phyloP scores from a whole-genome alignment of 2,329 filamentous ascomycete genomes.

The Penicillium sp. region DNA sequence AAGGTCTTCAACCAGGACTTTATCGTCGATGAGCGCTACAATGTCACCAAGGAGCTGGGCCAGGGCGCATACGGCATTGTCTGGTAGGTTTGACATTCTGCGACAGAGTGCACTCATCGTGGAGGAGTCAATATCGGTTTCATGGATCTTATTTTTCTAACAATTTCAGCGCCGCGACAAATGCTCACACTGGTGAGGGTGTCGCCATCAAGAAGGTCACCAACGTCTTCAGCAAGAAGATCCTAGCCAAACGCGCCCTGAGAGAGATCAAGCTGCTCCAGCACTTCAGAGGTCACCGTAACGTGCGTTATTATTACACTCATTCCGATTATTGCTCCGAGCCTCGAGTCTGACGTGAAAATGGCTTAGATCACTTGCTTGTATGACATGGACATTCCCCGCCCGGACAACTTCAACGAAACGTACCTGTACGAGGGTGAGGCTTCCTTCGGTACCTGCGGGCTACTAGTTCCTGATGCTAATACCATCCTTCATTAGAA shows the following conservation, averaged over 20 bases:
- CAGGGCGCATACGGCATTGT: slow-evolving; percentile 98
- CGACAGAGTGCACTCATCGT: no score
- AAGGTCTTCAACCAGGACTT: slow-evolving; percentile 99
- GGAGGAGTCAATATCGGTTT: slow-evolving; percentile 8
- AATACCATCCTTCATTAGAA: no score
- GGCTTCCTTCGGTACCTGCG: no score
- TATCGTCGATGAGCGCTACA: slow-evolving; percentile 94
- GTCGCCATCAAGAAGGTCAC: slow-evolving; percentile 99
- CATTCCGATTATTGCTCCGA: no score
- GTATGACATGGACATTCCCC: slow-evolving; percentile 98
- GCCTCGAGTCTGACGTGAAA: no score
- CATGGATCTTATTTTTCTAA: no score
- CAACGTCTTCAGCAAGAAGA: slow-evolving; percentile 99
- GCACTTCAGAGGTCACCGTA: slow-evolving; percentile 86
- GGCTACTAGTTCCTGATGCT: no score
- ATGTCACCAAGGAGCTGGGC: slow-evolving; percentile 94
- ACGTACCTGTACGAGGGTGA: slow-evolving; percentile 95
- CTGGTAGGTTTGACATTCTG: slow-evolving; percentile 62
- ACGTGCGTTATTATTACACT: no score
- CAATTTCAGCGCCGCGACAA: slow-evolving; percentile 91
- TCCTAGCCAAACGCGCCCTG: slow-evolving; percentile 91
- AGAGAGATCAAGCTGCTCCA: slow-evolving; percentile 97
- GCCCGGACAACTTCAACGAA: slow-evolving; percentile 97
- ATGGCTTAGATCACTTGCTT: slow-evolving; percentile 98
- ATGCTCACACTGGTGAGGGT: slow-evolving; percentile 80